Evolutionary conservation across 352 stramenopile genomes (phyloP).

Genomic region (Pythium brachiatum): DNA sequence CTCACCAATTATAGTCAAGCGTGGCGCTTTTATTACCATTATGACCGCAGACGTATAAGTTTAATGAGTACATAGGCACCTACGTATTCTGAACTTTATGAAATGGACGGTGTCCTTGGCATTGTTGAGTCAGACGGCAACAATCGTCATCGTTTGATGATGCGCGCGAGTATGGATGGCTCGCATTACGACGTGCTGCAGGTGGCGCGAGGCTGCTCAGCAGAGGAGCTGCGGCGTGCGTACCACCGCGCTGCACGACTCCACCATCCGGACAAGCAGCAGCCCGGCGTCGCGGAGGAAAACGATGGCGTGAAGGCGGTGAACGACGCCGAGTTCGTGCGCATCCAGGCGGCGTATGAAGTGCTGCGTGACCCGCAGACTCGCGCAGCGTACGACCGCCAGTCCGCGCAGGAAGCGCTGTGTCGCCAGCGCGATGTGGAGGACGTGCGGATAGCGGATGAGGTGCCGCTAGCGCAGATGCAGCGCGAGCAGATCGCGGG

Average conservation of each 20-base stretch:
- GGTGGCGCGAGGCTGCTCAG: conserved; percentile 38
- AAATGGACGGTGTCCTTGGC: not conserved
- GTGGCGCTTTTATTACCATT: too few species aligned
- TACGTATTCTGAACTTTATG: not conserved
- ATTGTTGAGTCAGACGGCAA: conserved; percentile 12
- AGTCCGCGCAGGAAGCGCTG: conserved; percentile 37
- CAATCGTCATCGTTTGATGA: conserved; percentile 10
- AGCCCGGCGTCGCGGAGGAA: not conserved
- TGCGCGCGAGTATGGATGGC: conserved; percentile 7
- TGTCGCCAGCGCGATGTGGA: conserved; percentile 37
- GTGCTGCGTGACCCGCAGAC: conserved; percentile 42
- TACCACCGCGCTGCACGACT: conserved; percentile 63
- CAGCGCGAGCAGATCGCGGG: conserved; percentile 30
- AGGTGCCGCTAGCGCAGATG: conserved; percentile 52
- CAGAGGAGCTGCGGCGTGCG: conserved; percentile 63
- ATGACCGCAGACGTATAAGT: too few species aligned
- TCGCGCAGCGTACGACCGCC: conserved; percentile 53
- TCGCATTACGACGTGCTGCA: conserved; percentile 58
- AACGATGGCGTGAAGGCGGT: conserved; percentile 11
- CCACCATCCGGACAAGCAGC: conserved; percentile 68
- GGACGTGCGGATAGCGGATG: conserved; percentile 62
- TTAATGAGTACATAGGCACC: not conserved
- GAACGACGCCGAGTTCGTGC: conserved; percentile 38
- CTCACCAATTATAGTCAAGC: not conserved
- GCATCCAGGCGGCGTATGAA: conserved; percentile 70